Percentiles rank a stretch among this genome's conserved stretches.
phyloP scores from a whole-genome alignment of 2,329 filamentous ascomycete genomes.

The Pezicula rhizophila region DNA sequence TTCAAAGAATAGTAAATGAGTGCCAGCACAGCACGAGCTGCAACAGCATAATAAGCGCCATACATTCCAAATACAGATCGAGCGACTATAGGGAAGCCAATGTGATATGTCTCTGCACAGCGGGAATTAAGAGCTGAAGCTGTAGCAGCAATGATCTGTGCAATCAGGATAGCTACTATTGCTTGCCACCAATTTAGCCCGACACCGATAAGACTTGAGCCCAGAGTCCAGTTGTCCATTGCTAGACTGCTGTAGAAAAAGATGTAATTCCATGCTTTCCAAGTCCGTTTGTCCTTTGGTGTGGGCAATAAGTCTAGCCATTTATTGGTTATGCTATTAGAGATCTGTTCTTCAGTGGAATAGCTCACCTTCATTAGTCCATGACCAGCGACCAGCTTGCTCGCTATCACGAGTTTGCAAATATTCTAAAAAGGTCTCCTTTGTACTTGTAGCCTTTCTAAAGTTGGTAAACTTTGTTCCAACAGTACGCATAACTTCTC shows the following conservation, averaged over 20 bases:
- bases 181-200: slow-evolving; percentile 40
- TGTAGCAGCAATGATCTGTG: slow-evolving; percentile 31
- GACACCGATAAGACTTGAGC: slow-evolving; percentile 38
- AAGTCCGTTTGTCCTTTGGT: neutral
- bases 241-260: slow-evolving; percentile 21
- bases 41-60: slow-evolving; percentile 28
- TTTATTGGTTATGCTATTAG: slow-evolving; percentile 2
- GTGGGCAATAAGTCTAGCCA: neutral
- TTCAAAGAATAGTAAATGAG: slow-evolving; percentile 56
- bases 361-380: slow-evolving; percentile 5
- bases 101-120: slow-evolving; percentile 31
- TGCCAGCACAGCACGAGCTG: slow-evolving; percentile 33
- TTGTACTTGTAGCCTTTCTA: neutral
- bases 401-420: slow-evolving; percentile 2
- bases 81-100: slow-evolving; percentile 22
- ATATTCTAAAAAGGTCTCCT: neutral
- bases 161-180: slow-evolving; percentile 33
- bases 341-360: slow-evolving; percentile 19
- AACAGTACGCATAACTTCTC: neutral
- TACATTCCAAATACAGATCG: slow-evolving; percentile 34
- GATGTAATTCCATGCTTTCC: neutral
- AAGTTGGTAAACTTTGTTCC: neutral
- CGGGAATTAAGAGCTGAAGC: slow-evolving; percentile 35
- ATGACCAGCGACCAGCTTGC: slow-evolving; percentile 1
- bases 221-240: slow-evolving; percentile 40